Conservation (phyloP, 1,284 basidiomycete genomes). For the Cryptococcus floricola region DNA sequence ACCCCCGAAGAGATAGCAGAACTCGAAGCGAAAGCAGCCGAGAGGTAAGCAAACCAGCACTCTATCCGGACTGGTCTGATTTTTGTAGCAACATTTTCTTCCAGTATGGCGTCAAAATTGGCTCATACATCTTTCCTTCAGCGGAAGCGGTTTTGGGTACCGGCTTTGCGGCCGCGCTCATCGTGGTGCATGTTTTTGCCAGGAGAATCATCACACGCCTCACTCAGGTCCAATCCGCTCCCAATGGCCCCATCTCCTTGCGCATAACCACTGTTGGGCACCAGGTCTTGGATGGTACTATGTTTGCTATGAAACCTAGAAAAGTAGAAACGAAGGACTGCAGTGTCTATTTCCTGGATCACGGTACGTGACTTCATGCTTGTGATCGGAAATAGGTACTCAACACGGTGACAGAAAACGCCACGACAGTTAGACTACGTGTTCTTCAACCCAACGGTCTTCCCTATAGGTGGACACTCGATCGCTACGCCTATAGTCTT, state of each 20-base stretch:
- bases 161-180: background rate
- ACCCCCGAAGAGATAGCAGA: slow-evolving; percentile 9
- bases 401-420: background rate
- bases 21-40: background rate
- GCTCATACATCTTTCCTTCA: background rate
- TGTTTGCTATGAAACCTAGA: background rate
- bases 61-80: no score
- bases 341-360: background rate
- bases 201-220: background rate
- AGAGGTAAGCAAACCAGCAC: background rate
- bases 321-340: background rate
- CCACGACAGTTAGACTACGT: background rate
- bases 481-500: background rate
- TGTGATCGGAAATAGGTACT: background rate
- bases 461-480: background rate
- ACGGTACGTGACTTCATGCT: background rate
- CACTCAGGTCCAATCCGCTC: background rate
- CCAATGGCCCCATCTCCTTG: no score
- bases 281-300: background rate
- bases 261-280: background rate
- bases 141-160: background rate
- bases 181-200: background rate
- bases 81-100: background rate
- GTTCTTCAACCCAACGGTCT: background rate
- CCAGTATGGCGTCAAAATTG: background rate